Base-by-base conservation (phyloP, 176 grass and related monocot species). In the Phragmites australis region DNA sequence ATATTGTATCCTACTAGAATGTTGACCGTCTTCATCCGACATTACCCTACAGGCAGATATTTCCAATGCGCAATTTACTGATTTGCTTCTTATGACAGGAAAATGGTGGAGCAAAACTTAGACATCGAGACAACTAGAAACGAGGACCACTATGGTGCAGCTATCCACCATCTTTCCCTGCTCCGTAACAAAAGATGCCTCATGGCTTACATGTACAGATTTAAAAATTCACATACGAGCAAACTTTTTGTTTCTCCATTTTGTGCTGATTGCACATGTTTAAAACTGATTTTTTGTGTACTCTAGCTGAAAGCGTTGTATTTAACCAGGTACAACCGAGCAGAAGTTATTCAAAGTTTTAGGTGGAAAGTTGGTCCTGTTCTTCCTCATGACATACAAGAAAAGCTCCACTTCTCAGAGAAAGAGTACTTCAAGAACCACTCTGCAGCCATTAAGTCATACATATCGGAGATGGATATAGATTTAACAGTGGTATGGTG, bases 131-230 rank as follows among this genome's bases (percentile, higher is more conserved):
- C 74, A 54, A 89, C 90, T 29, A 88, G 90, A 93, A 95, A 95
- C 0, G 86, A 99, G 63, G 92, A 99, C 61, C 96, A 99, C 78
- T 99, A 90, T 67, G 92, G 96, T 37, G 92, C 92, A 40, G 92
- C 91, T 69, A 91, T 95, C 42, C 96, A 95, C 62, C 92, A 95
- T 78, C 96, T 99, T 84, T 94, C 96, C 44, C 86, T 95, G 63
- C 90, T 90, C 70, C 92, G 86, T 80, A 95, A 98, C 77, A 98
- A 98, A 91, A 92, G 92, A 88, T 91, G 95, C 57, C 95, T 94
- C 63, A 94, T 98, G 90, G 90, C 92, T 86, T 98, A 98, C 81
- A 86, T 94, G 95, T 94, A 97, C 64, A 78, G 2, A 49, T 47
- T 50, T 82, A 13, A 45, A 63, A 37, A 18, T 57, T 83, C 49